A percentile compares a stretch with the other conserved stretches of the same genome.
phyloP scores from a whole-genome alignment of 225 moss, liverwort and hornwort genomes.

The Sphagnum tenellum region DNA sequence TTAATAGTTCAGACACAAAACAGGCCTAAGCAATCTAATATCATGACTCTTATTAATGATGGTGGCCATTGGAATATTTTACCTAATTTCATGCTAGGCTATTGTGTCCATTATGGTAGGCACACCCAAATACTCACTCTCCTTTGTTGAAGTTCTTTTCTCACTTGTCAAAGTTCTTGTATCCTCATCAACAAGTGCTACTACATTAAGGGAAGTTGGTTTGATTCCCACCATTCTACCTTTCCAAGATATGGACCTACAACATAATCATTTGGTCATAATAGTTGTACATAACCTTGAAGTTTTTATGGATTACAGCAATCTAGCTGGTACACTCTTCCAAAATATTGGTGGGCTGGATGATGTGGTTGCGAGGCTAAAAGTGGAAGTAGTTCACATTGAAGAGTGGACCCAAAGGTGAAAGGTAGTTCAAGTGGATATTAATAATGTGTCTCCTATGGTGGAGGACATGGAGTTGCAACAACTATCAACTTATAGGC shows the following conservation, averaged over 20 bases:
- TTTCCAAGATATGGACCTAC: constrained; percentile 71
- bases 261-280: constrained; percentile 81
- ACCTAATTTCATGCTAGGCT: constrained; percentile 89
- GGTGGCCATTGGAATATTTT: constrained; percentile 94
- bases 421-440: constrained; percentile 35
- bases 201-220: constrained; percentile 83
- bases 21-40: constrained; percentile 82
- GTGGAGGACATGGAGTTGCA: constrained; percentile 54
- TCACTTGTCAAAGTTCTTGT: constrained; percentile 85
- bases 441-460: constrained; percentile 72
- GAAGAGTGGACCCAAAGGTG: constrained; percentile 49
- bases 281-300: constrained; percentile 91
- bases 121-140: constrained; percentile 47
- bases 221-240: constrained; percentile 87
- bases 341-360: constrained; percentile 91
- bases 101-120: constrained; percentile 64
- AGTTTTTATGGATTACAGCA: constrained; percentile 99
- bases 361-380: constrained; percentile 77
- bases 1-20: constrained; percentile 90
- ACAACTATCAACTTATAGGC: constrained; percentile 35
- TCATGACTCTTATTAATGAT: constrained; percentile 83
- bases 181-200: constrained; percentile 88
- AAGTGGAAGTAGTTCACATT: constrained; percentile 64
- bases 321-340: constrained; percentile 88
- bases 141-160: constrained; percentile 78